Evolutionary conservation across 139 green algal genomes (phyloP), one percentile per base, ranked within the genome.

Genomic region (Coelastrella sp.): DNA sequence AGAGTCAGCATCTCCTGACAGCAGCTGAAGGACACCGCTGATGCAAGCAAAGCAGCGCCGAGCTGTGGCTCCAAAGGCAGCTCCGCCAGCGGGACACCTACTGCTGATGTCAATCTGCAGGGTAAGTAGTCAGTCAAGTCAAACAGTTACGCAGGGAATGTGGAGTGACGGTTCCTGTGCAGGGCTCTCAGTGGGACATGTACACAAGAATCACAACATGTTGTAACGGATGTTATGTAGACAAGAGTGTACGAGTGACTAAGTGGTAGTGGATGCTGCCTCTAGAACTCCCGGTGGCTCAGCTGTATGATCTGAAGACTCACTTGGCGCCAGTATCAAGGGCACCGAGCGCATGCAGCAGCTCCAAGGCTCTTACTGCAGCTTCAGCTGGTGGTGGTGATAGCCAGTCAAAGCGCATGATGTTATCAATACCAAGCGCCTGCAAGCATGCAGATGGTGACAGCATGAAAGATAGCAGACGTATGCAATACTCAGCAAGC

Each of bases 331-430:
- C 91, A 1, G 90, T 62, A 64, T 97, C 96, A 27, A 99, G 88
- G 34, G 94, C 96, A 0, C 94, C 90, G 13, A 99, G 92, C 0
- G 94, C 96, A 81, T 97, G 93, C 72, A 99, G 91, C 30, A 94
- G 89, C 91, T 98, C 96, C 79, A 98, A 89, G 4, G 92, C 92
- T 8, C 94, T 87, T 30, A 98, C 88, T 79, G 96, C 91, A 43
- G 95, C 89, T 76, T 96, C 91, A 37, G 94, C 90, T 5, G 96
- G 95, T 11, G 96, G 96, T 5, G 97, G 92, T n/a, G 94, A 89
- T 78, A 98, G 91, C 91, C 95, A 99, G 63, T 96, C 92, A 91
- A 99, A 99, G 7, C 84, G 85, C 87, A 98, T 92, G 64, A 98
- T 89, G 89, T 98, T 96, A 79, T 96, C 90, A 0, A 99, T 91